phyloP scores from a whole-genome alignment of 352 stramenopile species.

The Elongisporangium anandrum region DNA sequence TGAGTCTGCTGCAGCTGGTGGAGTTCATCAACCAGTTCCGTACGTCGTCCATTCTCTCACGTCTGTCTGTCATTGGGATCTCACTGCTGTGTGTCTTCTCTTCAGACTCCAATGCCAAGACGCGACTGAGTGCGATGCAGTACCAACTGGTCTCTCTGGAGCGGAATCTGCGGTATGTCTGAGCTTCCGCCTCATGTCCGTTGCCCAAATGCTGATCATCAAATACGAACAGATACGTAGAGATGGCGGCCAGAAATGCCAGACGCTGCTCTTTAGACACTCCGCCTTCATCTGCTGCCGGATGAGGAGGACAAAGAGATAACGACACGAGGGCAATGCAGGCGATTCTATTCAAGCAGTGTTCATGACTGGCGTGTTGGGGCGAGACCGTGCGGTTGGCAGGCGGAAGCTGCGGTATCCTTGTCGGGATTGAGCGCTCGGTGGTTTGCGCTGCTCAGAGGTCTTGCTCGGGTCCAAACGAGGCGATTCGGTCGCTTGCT shows the following conservation, averaged over 20 bases:
- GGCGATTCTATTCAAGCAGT: neutral
- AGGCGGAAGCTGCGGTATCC: conserved; percentile 55
- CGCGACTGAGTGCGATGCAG: conserved; percentile 29
- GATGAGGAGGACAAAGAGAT: neutral
- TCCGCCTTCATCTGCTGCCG: neutral
- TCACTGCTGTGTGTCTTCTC: neutral
- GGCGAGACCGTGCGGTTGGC: conserved; percentile 17
- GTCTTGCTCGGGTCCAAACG: conserved; percentile 37
- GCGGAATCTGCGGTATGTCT: conserved; percentile 30
- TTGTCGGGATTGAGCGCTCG: conserved; percentile 34
- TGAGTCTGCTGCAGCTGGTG: conserved; percentile 51
- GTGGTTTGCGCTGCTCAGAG: conserved; percentile 42
- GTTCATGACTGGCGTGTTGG: conserved; percentile 2
- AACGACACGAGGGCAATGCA: neutral
- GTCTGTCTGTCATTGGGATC: neutral
- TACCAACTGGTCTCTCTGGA: conserved; percentile 43
- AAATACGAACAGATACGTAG: conserved; percentile 36
- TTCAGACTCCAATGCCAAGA: conserved; percentile 41
- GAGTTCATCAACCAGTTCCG: conserved; percentile 63
- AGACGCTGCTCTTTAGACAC: neutral
- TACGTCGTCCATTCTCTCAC: no score
- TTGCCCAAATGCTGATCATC: conserved; percentile 1
- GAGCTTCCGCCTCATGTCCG: neutral
- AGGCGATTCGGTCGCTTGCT: conserved; percentile 33
- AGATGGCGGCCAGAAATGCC: conserved; percentile 24